These are phyloP conservation scores for Fusarium kyushuense DNA, from an alignment of 2,329 filamentous ascomycete genomes.

Conservation along the genomic window DNA sequence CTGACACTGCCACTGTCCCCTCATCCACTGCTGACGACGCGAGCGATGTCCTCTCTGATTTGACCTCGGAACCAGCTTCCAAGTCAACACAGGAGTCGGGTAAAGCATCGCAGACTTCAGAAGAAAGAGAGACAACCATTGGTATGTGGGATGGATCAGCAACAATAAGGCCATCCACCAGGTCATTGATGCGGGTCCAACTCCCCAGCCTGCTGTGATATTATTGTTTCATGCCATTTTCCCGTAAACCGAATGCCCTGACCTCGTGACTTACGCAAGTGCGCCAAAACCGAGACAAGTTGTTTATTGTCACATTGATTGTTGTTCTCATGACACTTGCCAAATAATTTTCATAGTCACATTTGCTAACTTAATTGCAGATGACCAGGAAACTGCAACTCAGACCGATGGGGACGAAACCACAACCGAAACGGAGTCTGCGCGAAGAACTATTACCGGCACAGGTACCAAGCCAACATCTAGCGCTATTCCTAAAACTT, in stretches of 20 bases:
- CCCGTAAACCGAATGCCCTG: slow-evolving; percentile 11
- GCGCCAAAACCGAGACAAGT: slow-evolving; percentile 26
- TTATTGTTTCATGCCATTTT: slow-evolving; percentile 27
- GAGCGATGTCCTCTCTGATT: slow-evolving; percentile 15
- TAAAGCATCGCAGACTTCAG: slow-evolving; percentile 31
- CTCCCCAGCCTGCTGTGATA: slow-evolving; percentile 37
- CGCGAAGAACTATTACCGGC: slow-evolving; percentile 50
- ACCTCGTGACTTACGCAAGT: slow-evolving; percentile 40
- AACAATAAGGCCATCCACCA: slow-evolving; percentile 17
- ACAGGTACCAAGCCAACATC: slow-evolving; percentile 53
- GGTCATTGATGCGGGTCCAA: slow-evolving; percentile 27
- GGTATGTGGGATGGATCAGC: slow-evolving; percentile 50
- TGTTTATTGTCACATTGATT: slow-evolving; percentile 4
- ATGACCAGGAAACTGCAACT: slow-evolving; percentile 26
- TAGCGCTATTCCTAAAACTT: slow-evolving; percentile 54
- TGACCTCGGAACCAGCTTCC: slow-evolving; percentile 26
- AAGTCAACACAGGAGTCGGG: slow-evolving; percentile 22
- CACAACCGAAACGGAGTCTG: slow-evolving; percentile 38
- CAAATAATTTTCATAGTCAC: background rate
- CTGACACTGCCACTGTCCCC: slow-evolving; percentile 28
- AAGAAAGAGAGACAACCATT: slow-evolving; percentile 39
- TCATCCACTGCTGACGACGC: slow-evolving; percentile 20
- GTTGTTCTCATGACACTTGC: slow-evolving; percentile 20
- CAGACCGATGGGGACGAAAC: slow-evolving; percentile 33
- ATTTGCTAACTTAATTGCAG: slow-evolving; percentile 27